phyloP scores from a whole-genome alignment of 2,329 filamentous ascomycete species.

The Mollisia scopiformis region DNA sequence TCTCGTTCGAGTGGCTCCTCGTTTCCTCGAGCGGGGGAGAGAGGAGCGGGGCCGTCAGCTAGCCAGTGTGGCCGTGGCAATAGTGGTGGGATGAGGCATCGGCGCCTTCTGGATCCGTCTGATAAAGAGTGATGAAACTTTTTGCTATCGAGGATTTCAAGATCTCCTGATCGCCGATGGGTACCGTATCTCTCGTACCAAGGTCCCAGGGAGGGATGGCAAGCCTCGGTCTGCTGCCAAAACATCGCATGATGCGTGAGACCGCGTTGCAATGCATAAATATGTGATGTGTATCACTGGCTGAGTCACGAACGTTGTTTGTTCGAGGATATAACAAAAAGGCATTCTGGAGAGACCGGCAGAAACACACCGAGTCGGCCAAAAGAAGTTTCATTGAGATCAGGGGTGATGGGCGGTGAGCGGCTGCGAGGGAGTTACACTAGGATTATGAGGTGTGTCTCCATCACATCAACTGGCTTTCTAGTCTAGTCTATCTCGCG shows the following conservation, averaged over 20 bases:
- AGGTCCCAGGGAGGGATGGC: too few relatives aligned
- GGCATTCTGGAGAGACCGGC: conserved; percentile 3
- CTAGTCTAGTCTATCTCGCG: conserved; percentile 1
- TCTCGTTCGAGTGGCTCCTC: too few relatives aligned
- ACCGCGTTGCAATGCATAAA: conserved; percentile 3
- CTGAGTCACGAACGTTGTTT: neutral
- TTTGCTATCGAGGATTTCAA: conserved; percentile 4
- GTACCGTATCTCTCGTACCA: too few relatives aligned
- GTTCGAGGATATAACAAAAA: neutral
- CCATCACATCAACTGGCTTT: neutral
- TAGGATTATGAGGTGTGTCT: neutral
- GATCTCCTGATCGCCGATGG: conserved; percentile 14
- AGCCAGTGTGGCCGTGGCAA: neutral
- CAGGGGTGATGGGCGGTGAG: neutral
- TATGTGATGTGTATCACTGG: conserved; percentile 3
- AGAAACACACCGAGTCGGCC: conserved; percentile 14
- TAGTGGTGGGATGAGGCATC: conserved; percentile 8
- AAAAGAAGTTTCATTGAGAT: neutral
- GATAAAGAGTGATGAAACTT: conserved; percentile 16
- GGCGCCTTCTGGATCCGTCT: conserved; percentile 6
- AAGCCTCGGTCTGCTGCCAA: neutral
- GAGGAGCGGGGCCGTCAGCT: conserved; percentile 17
- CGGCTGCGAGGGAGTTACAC: neutral
- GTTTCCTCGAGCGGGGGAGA: too few relatives aligned
- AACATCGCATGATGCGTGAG: conserved; percentile 2